Percentiles rank a stretch among this genome's conserved stretches.
Evolutionary conservation across 768 basidiomycete genomes (phyloP).

Genomic region (Daedaleopsis sinensis): DNA sequence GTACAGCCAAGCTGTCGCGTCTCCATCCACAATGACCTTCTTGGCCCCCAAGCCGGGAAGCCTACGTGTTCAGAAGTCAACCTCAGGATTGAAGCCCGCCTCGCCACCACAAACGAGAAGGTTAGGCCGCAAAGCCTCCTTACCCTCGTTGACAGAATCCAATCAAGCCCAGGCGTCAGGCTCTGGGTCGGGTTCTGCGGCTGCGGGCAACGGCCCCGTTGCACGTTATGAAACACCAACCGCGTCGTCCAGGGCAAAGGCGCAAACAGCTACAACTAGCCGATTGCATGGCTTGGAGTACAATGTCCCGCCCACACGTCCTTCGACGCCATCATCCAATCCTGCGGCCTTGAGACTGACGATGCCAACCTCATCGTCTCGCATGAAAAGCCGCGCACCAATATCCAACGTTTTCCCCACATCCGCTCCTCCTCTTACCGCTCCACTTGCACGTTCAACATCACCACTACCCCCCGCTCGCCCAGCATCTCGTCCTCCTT

Average conservation of each 20-base stretch:
- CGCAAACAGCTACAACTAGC: conserved; percentile 64
- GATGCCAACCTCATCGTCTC: conserved; percentile 78
- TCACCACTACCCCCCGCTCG: conserved; percentile 60
- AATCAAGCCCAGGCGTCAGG: conserved; percentile 57
- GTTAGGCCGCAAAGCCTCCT: conserved; percentile 75
- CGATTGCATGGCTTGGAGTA: conserved; percentile 62
- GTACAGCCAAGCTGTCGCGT: conserved; percentile 56
- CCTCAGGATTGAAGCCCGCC: conserved; percentile 77
- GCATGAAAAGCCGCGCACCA: conserved; percentile 73
- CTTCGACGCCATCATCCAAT: conserved; percentile 80
- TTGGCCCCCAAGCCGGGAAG: conserved; percentile 71
- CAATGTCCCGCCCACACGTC: conserved; percentile 74
- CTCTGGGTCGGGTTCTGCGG: conserved; percentile 44
- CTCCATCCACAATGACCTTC: conserved; percentile 54
- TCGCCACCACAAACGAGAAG: conserved; percentile 66
- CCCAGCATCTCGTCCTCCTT: conserved; percentile 59
- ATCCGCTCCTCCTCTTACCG: conserved; percentile 34
- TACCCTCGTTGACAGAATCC: conserved; percentile 72
- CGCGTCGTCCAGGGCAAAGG: conserved; percentile 79
- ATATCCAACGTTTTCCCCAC: conserved; percentile 76
- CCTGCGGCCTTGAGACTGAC: conserved; percentile 79
- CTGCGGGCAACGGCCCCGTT: conserved; percentile 39
- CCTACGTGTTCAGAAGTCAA: conserved; percentile 83
- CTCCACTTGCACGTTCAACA: conserved; percentile 47
- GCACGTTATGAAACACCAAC: conserved; percentile 78